Conservation (phyloP, 257 asterid genomes). For the Marsdenia floribunda region DNA sequence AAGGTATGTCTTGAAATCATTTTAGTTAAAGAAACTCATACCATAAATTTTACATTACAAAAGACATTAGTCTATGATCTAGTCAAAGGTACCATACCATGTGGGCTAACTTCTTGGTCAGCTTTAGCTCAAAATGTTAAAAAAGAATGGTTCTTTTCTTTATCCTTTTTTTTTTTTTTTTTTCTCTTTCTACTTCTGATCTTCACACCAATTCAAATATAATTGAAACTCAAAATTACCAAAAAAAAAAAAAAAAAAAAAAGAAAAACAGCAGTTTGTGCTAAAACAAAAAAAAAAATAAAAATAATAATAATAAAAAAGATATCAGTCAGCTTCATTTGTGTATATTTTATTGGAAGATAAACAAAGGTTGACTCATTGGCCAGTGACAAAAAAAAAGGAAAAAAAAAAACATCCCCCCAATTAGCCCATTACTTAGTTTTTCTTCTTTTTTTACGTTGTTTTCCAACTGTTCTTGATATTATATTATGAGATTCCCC, state of each 20-base stretch:
- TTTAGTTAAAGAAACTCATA: too few relatives aligned
- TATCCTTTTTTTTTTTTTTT: too few relatives aligned
- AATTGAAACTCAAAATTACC: background rate
- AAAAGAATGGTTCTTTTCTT: background rate
- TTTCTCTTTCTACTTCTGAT: background rate
- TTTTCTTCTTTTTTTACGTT: background rate
- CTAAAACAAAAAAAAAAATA: too few relatives aligned
- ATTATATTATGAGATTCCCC: slow-evolving; percentile 39
- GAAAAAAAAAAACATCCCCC: background rate
- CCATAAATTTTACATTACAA: too few relatives aligned
- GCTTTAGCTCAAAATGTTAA: background rate
- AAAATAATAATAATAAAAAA: too few relatives aligned
- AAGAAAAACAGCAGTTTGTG: slow-evolving; percentile 1
- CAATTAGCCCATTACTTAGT: background rate
- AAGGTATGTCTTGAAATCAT: slow-evolving; percentile 43
- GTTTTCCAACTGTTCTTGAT: slow-evolving; percentile 24
- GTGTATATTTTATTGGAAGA: background rate
- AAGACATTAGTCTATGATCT: too few relatives aligned
- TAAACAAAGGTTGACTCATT: slow-evolving; percentile 6
- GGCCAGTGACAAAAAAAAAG: slow-evolving; percentile 8
- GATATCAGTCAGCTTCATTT: slow-evolving; percentile 5
- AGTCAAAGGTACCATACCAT: too few relatives aligned
- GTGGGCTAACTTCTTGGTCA: too few relatives aligned
- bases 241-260: background rate
- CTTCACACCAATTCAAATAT: background rate